Evolutionary conservation across 495 filamentous ascomycete species (phyloP).

Genomic region (Copromyces sp.): DNA sequence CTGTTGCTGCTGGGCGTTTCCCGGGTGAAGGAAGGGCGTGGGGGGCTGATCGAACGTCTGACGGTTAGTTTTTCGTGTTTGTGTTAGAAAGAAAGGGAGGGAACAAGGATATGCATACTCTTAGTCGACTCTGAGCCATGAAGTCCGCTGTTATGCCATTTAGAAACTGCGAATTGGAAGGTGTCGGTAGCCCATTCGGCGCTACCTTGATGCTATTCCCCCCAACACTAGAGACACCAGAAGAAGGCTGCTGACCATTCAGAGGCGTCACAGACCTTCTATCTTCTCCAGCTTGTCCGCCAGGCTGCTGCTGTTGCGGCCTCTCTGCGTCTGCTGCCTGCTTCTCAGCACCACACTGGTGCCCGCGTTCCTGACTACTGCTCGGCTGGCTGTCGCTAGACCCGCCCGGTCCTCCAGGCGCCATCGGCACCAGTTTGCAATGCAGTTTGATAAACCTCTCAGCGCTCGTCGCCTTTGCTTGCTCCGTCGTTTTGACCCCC

Average conservation of each 20-base stretch:
- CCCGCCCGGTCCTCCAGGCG: conserved; percentile 26
- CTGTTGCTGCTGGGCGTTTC: background rate
- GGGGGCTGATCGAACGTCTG: background rate
- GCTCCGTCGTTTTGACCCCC: conserved; percentile 27
- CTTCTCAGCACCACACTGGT: background rate
- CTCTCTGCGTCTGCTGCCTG: background rate
- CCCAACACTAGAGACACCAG: background rate
- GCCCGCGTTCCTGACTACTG: background rate
- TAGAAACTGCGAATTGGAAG: background rate
- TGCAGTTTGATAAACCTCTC: conserved; percentile 30
- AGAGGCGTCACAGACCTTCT: background rate
- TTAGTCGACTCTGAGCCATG: background rate
- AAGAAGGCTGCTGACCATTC: background rate
- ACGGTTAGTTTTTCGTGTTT: background rate
- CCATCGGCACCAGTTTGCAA: conserved; percentile 29
- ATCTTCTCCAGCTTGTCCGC: background rate
- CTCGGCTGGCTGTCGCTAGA: conserved; percentile 8
- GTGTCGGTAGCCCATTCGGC: background rate
- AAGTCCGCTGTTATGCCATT: background rate
- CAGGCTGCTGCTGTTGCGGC: conserved; percentile 2
- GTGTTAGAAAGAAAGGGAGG: background rate
- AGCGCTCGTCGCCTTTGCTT: conserved; percentile 29
- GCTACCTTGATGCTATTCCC: background rate
- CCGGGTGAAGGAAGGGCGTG: background rate
- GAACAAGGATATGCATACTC: background rate